Conservation (phyloP, 768 basidiomycete genomes). For the Tephrocybe sp. region DNA sequence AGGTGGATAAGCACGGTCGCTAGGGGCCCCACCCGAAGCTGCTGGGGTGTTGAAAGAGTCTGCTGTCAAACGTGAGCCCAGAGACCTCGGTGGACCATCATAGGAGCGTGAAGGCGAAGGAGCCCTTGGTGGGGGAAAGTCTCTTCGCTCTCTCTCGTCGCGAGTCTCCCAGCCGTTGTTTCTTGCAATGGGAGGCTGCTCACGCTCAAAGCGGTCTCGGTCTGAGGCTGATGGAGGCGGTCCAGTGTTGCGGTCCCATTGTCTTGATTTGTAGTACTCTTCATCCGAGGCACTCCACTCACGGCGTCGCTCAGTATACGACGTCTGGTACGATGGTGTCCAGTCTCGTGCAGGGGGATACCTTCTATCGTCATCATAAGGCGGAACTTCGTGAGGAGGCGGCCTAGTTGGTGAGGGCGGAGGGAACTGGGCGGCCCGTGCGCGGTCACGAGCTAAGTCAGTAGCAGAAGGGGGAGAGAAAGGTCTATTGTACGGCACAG, state of each 20-base stretch:
- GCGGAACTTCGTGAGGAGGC: constrained; percentile 22
- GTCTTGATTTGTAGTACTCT: constrained; percentile 37
- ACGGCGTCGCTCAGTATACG: constrained; percentile 23
- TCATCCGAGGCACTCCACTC: constrained; percentile 35
- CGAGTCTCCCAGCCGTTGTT: constrained; percentile 40
- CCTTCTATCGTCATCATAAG: constrained; percentile 36
- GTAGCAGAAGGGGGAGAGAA: constrained; percentile 33
- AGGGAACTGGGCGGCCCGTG: constrained; percentile 27
- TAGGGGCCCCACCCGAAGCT: not conserved
- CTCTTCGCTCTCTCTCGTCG: constrained; percentile 38
- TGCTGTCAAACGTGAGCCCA: constrained; percentile 20
- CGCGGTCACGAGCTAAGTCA: constrained; percentile 32
- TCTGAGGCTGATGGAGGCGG: constrained; percentile 23
- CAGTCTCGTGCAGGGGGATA: constrained; percentile 30
- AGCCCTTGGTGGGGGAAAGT: constrained; percentile 18
- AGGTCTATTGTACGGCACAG: constrained; percentile 23
- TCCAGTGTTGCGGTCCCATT: constrained; percentile 32
- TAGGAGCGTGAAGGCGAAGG: constrained; percentile 18
- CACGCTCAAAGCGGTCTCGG: constrained; percentile 39
- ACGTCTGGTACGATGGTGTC: constrained; percentile 20
- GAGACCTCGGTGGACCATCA: constrained; percentile 14
- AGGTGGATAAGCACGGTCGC: constrained; percentile 18
- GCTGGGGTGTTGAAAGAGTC: constrained; percentile 14
- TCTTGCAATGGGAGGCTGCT: constrained; percentile 21
- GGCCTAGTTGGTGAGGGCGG: constrained; percentile 29